phyloP scores from a whole-genome alignment of 176 grass and related monocot species.

The Oryza coarctata region DNA sequence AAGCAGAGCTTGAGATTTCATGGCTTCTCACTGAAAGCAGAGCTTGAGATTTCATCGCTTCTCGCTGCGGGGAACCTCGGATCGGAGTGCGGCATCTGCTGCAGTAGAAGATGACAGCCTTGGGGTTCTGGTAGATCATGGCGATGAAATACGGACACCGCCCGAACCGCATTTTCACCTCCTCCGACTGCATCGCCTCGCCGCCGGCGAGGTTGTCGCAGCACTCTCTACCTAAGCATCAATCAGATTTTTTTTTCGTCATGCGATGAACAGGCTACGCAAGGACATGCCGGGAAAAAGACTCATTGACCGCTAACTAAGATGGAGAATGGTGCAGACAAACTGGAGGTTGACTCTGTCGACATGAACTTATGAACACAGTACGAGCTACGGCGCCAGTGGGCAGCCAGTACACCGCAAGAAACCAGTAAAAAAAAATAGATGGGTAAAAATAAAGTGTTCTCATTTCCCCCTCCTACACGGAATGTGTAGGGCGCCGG shows the following conservation, averaged over 20 bases:
- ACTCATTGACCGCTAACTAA: not conserved
- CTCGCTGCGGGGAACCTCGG: conserved; percentile 17
- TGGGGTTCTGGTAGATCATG: conserved; percentile 40
- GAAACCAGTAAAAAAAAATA: no score
- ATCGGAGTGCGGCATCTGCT: conserved; percentile 48
- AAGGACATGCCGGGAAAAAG: no score
- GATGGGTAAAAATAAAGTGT: no score
- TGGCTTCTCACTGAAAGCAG: no score
- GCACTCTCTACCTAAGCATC: not conserved
- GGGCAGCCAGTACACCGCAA: not conserved
- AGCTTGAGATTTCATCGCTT: not conserved
- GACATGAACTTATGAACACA: no score
- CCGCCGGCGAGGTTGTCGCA: not conserved
- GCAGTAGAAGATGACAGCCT: conserved; percentile 36
- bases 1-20: not conserved
- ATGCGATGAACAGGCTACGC: no score
- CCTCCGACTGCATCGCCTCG: conserved; percentile 10
- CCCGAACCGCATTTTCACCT: conserved; percentile 28
- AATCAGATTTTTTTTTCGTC: not conserved
- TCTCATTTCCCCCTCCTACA: no score
- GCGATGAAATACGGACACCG: conserved; percentile 48
- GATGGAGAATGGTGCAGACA: not conserved
- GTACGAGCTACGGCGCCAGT: not conserved
- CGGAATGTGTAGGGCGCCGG: no score
- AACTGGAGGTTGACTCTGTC: not conserved